phyloP scores from a whole-genome alignment of 2,329 filamentous ascomycete species.

The Colletotrichum coccodes region DNA sequence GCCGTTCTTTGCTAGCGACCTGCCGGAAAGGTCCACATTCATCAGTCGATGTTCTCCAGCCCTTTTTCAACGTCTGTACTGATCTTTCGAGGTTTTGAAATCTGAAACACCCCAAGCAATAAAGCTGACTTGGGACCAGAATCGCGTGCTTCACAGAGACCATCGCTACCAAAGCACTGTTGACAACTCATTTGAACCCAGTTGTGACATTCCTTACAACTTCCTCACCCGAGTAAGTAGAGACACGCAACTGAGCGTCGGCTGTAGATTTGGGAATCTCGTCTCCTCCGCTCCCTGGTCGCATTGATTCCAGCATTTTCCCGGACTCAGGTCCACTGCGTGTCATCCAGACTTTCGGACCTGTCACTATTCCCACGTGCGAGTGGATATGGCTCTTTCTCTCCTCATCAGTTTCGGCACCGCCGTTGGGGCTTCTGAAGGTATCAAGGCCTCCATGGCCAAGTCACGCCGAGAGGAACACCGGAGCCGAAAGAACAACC shows the following conservation, averaged over 20 bases:
- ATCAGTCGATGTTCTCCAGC: constrained; percentile 24
- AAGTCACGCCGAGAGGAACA: constrained; percentile 57
- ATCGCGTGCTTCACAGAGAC: neutral
- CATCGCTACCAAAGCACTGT: neutral
- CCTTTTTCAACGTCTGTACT: constrained; percentile 10
- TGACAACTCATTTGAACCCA: neutral
- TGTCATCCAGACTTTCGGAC: neutral
- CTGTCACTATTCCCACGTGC: neutral
- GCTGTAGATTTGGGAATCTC: neutral
- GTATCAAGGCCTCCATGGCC: constrained; percentile 57
- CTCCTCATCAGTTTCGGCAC: constrained; percentile 53
- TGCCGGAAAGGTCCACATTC: constrained; percentile 11
- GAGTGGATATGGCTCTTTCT: constrained; percentile 38
- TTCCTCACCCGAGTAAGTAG: neutral
- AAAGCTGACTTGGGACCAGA: neutral
- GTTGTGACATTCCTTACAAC: neutral
- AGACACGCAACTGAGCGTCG: neutral
- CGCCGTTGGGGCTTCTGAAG: constrained; percentile 57
- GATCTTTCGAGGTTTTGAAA: constrained; percentile 10
- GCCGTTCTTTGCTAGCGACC: neutral
- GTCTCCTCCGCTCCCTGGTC: neutral
- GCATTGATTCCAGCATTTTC: constrained; percentile 1
- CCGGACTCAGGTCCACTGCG: too few species aligned
- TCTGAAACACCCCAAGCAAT: constrained; percentile 22
- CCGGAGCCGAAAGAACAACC: constrained; percentile 57